Evolutionary conservation across 1,284 basidiomycete species (phyloP), one percentile per base, ranked within the genome.

Genomic region (Cutaneotrichosporon daszewskae): DNA sequence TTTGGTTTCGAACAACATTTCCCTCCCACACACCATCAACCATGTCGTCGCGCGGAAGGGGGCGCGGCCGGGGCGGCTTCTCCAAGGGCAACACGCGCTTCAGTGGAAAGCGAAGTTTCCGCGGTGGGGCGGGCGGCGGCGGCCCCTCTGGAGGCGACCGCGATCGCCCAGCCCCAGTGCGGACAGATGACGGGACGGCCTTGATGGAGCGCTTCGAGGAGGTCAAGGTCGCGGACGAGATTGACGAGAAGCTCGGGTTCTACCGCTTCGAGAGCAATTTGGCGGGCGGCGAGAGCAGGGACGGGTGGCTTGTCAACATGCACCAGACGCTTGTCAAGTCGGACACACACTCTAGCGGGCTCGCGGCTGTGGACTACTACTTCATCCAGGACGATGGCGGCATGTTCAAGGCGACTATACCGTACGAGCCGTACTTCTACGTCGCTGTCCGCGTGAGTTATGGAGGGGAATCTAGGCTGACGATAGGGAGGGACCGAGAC

Each of bases 221-320:
- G 55, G 80, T 83, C 6, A 74, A 76, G 36, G 57, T 84, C 23
- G 76, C 74, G 46, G 90, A 98, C 66, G 88, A 92, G 61, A 81
- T 97, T 22, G 94, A 99, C 61, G 88, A 89, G 68, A 87, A 85
- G 65, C 76, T 98, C 22, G 95, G 95, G 0, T 98, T 98, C 69
- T 76, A 76, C 32, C 76, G 83, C 43, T 76, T 87, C 41, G 81
- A 87, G 51, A 74, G 73, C 47, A 62, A 58, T 1, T 47, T 62
- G 12, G 66, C 62, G 9, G 83, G 85, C 55, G 88, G 87, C 0
- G 72, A 77, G 8, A 74, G 73, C 55, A 79, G 76, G 57, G 84
- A 87, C 46, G 91, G 89, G 1, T 98, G 95, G 95, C 75, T 99
- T 64, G 84, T 99, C 51, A 97, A 97, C 68, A 98, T 99, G 92